Conservation (phyloP, 768 basidiomycete species). For the Mycena leptocephala region DNA sequence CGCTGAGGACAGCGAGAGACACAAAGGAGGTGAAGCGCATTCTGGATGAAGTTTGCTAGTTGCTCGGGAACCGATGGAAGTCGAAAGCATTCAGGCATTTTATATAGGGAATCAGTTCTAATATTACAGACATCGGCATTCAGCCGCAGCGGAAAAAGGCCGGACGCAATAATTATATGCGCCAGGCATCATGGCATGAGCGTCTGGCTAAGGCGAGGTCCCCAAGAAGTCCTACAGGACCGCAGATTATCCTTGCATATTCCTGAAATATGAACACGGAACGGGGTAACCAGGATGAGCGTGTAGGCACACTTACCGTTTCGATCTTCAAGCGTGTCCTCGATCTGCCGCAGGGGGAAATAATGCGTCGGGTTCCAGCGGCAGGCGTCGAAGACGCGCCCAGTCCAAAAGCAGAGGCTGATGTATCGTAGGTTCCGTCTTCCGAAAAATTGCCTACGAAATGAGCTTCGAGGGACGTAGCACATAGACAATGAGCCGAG, state of each 20-base stretch:
- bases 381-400: not conserved
- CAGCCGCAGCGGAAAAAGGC: slow-evolving; percentile 17
- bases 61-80: not conserved
- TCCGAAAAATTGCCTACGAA: slow-evolving; percentile 17
- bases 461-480: not conserved
- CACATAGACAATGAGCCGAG: not conserved
- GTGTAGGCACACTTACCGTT: slow-evolving; percentile 18
- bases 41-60: not conserved
- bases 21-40: slow-evolving; percentile 30
- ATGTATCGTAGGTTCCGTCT: not conserved
- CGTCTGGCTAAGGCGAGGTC: not conserved
- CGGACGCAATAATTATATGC: not conserved
- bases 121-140: not conserved
- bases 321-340: slow-evolving; percentile 22
- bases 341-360: slow-evolving; percentile 24
- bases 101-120: slow-evolving; percentile 1
- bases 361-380: not conserved
- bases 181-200: not conserved
- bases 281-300: slow-evolving; percentile 16
- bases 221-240: not conserved
- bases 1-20: slow-evolving; percentile 33
- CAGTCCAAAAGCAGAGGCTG: not conserved
- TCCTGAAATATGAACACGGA: not conserved
- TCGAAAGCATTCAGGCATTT: not conserved
- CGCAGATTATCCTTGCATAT: slow-evolving; percentile 24